Percentiles rank a stretch among this genome's conserved stretches.
Conservation (phyloP, 768 basidiomycete species). For the Tremella yokohamensis region DNA sequence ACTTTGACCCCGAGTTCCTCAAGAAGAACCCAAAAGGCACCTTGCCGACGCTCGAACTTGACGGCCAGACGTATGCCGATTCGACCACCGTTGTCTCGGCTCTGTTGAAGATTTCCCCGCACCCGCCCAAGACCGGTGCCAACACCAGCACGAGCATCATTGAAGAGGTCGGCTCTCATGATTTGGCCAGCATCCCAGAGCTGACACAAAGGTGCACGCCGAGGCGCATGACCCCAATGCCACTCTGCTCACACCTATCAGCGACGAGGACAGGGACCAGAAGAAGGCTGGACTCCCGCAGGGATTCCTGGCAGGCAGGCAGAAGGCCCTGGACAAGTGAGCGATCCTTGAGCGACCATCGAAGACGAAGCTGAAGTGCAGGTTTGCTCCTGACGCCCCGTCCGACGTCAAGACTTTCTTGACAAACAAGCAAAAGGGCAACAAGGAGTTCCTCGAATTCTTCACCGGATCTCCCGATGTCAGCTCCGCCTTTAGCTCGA, state of each 20-base stretch:
- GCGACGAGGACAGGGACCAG: slow-evolving; percentile 32
- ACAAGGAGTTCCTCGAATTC: slow-evolving; percentile 37
- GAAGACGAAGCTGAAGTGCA: slow-evolving; percentile 5
- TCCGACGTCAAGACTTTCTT: slow-evolving; percentile 41
- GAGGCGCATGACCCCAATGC: slow-evolving; percentile 42
- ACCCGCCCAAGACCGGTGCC: slow-evolving; percentile 35
- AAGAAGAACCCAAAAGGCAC: slow-evolving; percentile 42
- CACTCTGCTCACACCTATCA: slow-evolving; percentile 26
- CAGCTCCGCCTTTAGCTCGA: slow-evolving; percentile 4
- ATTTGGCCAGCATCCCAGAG: background rate
- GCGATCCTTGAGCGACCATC: background rate
- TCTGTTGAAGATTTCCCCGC: slow-evolving; percentile 35
- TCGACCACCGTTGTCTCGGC: slow-evolving; percentile 30
- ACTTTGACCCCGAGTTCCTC: slow-evolving; percentile 44
- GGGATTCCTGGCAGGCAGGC: slow-evolving; percentile 37
- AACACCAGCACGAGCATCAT: slow-evolving; percentile 40
- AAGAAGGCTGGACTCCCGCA: slow-evolving; percentile 36
- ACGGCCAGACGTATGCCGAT: slow-evolving; percentile 36
- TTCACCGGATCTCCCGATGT: slow-evolving; percentile 38
- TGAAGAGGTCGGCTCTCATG: slow-evolving; percentile 31
- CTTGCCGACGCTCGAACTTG: slow-evolving; percentile 38
- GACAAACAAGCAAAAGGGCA: slow-evolving; percentile 29
- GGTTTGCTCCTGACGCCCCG: slow-evolving; percentile 35
- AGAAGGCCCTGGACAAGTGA: slow-evolving; percentile 43
- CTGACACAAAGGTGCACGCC: slow-evolving; percentile 28